Base-by-base conservation (phyloP, 1,284 basidiomycete species). In the Cerioporus squamosus region DNA sequence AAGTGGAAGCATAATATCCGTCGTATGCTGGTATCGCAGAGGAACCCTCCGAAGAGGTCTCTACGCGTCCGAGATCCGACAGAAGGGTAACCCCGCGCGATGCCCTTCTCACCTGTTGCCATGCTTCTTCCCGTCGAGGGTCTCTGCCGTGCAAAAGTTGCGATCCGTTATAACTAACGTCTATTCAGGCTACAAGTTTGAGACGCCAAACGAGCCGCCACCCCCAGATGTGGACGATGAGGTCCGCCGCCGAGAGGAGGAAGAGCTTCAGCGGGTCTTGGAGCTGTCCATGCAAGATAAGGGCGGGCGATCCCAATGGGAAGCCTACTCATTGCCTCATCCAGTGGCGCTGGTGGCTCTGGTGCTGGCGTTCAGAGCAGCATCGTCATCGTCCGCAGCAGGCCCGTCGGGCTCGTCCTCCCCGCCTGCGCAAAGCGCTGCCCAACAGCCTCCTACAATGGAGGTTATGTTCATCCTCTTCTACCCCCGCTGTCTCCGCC, bases 221-320 rank as follows among this genome's bases (percentile, higher is more conserved):
- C 86, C 88, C 0, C 85, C 84, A 1, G 72, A 85, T 15, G 87
- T 88, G 6, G 88, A 93, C 61, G 93, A 94, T 63, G 94, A 94
- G 24, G 85, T 85, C 22, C 82, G 93, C 8, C 82, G 91, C 23
- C 85, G 85, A 51, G 95, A 97, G 71, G 95, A 97, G 69, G 95
- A 97, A 70, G 95, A 97, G 66, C 85, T 98, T 1, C 93, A 94
- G 66, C 86, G 94, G 3, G 95, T 90, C 0, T 79, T 98, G 39
- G 94, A 95, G 70, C 87, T 96, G 77, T 93, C 91, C 20, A 89
- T 94, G 75, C 86, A 88, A 58, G 94, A 96, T 72, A 91, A 91
- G 67, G 94, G 94, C 17, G 94, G 93, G 0, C 81, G 92, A 42
- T 67, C 70, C 15, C 76, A 81, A 39, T 88, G 88, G 80, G 67